Evolutionary conservation across 257 asterid genomes (phyloP), one percentile per base, ranked within the genome.

Genomic region (Leonotis leonurus): DNA sequence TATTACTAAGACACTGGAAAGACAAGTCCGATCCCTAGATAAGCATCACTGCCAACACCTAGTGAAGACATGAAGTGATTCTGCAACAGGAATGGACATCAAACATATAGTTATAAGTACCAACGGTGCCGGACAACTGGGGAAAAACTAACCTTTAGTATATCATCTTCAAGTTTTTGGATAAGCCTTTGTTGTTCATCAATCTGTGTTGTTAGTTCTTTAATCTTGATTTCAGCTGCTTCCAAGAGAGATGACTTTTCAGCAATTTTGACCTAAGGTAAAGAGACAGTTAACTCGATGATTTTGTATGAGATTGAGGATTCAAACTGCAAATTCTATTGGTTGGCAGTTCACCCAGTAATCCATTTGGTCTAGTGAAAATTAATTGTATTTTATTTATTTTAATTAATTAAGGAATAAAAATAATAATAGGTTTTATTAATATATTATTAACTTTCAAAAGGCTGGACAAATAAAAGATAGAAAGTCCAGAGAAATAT

Each of bases 141-240:
- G 46, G 26, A 35, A 46, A 37, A 37, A 63, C 71, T 39, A 58
- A 78, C 99, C 96, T 87, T 87, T 21, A 81, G 81, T 69, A 93
- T 89, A 78, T 93, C 99, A 51, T 93, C 99, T 75, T 93, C 99
- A 32, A 93, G 89, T 81, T 93, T 93, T 77, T 93, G 99, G 80
- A 87, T 89, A 70, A 93, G 82, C 72, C 71, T 83, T 72, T 89
- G 96, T 51, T 93, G 99, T 71, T 93, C 95, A 65, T 62, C 73
- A 74, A 78, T 69, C 70, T 79, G 87, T 30, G 82, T 69, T 49
- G 86, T 80, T 60, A 89, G 80, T 73, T 93, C 99, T 69, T 65
- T 70, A 40, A 79, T 72, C 81, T 80, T 82, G 62, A 73, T 73
- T 71, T 93, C 94, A 30, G 94, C 95, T 44, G 90, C 85, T 82